Conservation (phyloP, 441 rosid species). For the Manihot esculenta region DNA sequence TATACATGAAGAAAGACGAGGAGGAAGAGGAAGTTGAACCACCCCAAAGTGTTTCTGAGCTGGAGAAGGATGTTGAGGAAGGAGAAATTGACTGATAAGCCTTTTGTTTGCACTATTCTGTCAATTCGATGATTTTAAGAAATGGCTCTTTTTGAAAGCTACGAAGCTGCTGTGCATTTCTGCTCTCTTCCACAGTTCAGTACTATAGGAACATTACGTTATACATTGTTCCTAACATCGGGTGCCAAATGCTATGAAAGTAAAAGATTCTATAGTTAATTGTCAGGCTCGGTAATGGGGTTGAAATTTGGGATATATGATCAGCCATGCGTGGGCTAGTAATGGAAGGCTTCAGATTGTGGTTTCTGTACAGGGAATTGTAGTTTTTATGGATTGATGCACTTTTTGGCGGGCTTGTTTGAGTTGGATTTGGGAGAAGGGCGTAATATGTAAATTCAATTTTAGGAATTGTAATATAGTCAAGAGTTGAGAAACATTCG, state of each 20-base stretch:
- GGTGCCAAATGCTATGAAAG: not conserved
- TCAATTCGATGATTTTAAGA: not conserved
- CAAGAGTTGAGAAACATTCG: no score
- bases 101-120: not conserved
- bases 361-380: not conserved
- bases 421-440: not conserved
- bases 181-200: not conserved
- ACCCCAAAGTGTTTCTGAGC: constrained; percentile 31
- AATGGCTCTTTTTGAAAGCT: constrained; percentile 5
- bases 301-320: not conserved
- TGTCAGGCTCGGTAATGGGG: not conserved
- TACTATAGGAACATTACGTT: not conserved
- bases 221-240: not conserved
- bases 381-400: not conserved
- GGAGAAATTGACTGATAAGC: constrained; percentile 47
- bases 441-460: not conserved
- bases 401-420: not conserved
- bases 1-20: constrained; percentile 80
- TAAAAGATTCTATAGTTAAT: not conserved
- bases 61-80: constrained; percentile 51
- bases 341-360: not conserved
- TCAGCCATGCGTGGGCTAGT: no score
- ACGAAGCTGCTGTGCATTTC: not conserved
- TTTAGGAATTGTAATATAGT: constrained; percentile 22
- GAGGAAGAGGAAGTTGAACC: constrained; percentile 62